These are phyloP conservation scores for Ormosia emarginata DNA, from an alignment of 306 rosid genomes.

Conservation along the genomic window DNA sequence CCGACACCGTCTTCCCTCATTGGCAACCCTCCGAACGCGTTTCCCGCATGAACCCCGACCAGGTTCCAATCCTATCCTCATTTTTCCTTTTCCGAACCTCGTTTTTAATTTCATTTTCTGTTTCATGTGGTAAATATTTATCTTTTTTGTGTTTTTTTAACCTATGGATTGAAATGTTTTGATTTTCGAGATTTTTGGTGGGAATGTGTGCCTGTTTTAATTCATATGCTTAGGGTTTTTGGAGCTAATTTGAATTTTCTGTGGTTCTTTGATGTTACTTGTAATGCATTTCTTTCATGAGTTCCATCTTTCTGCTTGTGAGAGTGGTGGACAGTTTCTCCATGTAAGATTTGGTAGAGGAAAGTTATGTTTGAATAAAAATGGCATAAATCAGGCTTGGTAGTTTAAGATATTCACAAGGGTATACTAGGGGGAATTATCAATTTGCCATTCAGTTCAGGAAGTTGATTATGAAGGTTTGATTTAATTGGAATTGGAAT, in stretches of 20 bases:
- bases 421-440: neutral
- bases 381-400: neutral
- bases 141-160: neutral
- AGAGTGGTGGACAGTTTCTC: too few species aligned
- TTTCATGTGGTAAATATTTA: neutral
- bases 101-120: neutral
- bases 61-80: conserved; percentile 38
- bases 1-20: conserved; percentile 48
- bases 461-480: conserved; percentile 4
- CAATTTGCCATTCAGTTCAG: neutral
- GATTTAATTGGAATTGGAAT: neutral
- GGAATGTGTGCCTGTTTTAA: neutral
- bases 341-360: too few species aligned
- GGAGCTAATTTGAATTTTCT: neutral
- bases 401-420: neutral
- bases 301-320: too few species aligned
- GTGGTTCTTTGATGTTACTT: neutral
- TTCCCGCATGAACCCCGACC: conserved; percentile 65
- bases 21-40: conserved; percentile 89
- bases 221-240: conserved; percentile 28
- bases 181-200: neutral
- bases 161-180: neutral
- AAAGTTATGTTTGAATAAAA: neutral
- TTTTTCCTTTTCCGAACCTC: neutral
- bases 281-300: neutral